phyloP scores from a whole-genome alignment of 345 rosid genomes.

The Dovyalis caffra region DNA sequence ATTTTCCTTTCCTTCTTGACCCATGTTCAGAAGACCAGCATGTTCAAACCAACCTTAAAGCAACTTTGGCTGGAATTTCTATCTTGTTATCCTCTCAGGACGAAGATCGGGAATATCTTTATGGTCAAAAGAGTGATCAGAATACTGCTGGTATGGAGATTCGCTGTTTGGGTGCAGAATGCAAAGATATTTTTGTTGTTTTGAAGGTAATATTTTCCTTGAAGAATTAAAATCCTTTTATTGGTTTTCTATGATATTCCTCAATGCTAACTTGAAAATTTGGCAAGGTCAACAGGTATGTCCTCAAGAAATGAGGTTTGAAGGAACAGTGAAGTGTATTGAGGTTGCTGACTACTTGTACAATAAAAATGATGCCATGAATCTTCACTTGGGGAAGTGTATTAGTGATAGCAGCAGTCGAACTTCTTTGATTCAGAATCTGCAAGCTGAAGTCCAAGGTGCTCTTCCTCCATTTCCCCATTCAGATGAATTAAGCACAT shows the following conservation, averaged over 20 bases:
- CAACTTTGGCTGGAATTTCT: constrained; percentile 62
- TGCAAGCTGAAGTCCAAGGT: constrained; percentile 61
- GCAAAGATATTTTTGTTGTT: constrained; percentile 50
- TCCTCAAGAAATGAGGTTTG: constrained; percentile 62
- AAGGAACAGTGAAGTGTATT: constrained; percentile 58
- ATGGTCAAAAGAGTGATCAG: constrained; percentile 27
- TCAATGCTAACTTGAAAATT: constrained; percentile 33
- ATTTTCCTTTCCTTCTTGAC: not conserved
- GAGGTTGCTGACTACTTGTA: constrained; percentile 60
- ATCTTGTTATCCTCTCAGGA: constrained; percentile 63
- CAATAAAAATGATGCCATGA: constrained; percentile 27
- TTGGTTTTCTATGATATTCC: constrained; percentile 14
- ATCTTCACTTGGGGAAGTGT: constrained; percentile 13
- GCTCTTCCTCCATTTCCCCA: constrained; percentile 59
- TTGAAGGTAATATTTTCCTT: constrained; percentile 65
- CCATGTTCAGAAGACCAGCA: constrained; percentile 72
- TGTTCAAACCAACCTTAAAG: constrained; percentile 67
- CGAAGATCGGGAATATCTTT: constrained; percentile 36
- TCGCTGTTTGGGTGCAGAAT: constrained; percentile 73
- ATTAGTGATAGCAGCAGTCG: constrained; percentile 20
- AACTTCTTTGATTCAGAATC: constrained; percentile 40
- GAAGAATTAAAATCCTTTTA: constrained; percentile 9
- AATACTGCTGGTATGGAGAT: constrained; percentile 29
- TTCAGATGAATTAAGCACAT: constrained; percentile 32
- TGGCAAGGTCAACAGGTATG: constrained; percentile 62